Evolutionary conservation across 352 stramenopile species (phyloP).

Genomic region (Phytophthora macrochlamydospora): DNA sequence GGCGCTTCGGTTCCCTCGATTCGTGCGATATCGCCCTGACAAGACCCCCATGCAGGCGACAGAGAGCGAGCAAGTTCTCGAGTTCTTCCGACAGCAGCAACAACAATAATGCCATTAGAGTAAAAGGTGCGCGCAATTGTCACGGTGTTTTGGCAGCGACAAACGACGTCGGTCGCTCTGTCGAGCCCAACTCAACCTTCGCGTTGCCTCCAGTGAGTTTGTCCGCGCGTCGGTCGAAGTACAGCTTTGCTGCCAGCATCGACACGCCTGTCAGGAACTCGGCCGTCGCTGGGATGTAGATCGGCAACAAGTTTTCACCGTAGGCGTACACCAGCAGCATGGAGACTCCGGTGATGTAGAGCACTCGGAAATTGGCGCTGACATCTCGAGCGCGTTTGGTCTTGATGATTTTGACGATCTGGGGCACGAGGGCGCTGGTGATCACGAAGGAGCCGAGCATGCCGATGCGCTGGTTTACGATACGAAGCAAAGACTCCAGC

Average conservation of each 20-base stretch:
- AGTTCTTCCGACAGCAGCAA: slow-evolving; percentile 65
- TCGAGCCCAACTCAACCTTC: too few species aligned
- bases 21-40: slow-evolving; percentile 95
- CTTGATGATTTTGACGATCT: slow-evolving; percentile 43
- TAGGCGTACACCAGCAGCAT: slow-evolving; percentile 45
- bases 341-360: slow-evolving; percentile 41
- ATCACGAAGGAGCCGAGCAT: slow-evolving; percentile 48
- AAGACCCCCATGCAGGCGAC: slow-evolving; percentile 97
- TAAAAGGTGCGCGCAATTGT: background rate
- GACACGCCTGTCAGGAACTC: slow-evolving; percentile 36
- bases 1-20: slow-evolving; percentile 98
- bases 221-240: slow-evolving; percentile 23
- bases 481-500: too few species aligned
- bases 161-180: too few species aligned
- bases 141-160: too few species aligned
- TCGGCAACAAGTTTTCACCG: slow-evolving; percentile 47
- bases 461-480: slow-evolving; percentile 11
- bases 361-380: slow-evolving; percentile 43
- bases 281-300: slow-evolving; percentile 50
- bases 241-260: slow-evolving; percentile 44
- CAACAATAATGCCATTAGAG: slow-evolving; percentile 25
- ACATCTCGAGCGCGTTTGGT: slow-evolving; percentile 49
- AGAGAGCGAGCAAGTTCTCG: slow-evolving; percentile 91
- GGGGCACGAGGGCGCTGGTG: slow-evolving; percentile 38
- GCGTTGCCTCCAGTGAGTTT: background rate